These are phyloP conservation scores for Puccinia hordei DNA, from an alignment of 1,284 basidiomycete species.

Conservation along the genomic window DNA sequence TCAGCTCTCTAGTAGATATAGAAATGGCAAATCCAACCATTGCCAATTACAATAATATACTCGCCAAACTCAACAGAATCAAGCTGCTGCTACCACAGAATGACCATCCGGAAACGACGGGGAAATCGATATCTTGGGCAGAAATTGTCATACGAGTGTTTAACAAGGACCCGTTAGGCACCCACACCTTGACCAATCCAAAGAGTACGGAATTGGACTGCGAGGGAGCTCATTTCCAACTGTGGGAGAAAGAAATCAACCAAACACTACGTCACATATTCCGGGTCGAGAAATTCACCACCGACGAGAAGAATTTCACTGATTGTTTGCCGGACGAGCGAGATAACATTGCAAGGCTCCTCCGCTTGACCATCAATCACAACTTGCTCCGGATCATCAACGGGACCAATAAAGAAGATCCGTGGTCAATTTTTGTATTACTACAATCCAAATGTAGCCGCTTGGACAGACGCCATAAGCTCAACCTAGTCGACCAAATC, in stretches of 20 bases:
- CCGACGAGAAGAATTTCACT: neutral
- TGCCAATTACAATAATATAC: neutral
- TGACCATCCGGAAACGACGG: neutral
- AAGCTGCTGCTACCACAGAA: neutral
- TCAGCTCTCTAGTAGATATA: neutral
- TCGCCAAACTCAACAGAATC: neutral
- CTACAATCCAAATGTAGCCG: no score
- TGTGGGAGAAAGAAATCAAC: neutral
- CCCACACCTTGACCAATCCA: neutral
- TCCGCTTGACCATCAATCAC: neutral
- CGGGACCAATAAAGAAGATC: no score
- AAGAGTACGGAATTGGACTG: neutral
- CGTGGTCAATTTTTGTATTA: no score
- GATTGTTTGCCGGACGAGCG: neutral
- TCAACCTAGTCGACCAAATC: no score
- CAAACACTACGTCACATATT: neutral
- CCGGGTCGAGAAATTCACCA: neutral
- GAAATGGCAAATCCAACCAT: neutral
- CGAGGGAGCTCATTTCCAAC: neutral
- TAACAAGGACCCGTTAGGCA: neutral
- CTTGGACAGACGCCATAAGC: no score
- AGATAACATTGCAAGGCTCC: neutral
- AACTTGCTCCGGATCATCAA: no score
- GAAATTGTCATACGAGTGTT: no score
- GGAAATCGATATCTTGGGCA: neutral